Conservation (phyloP, 495 filamentous ascomycete species). For the Jackrogersella multiformis region DNA sequence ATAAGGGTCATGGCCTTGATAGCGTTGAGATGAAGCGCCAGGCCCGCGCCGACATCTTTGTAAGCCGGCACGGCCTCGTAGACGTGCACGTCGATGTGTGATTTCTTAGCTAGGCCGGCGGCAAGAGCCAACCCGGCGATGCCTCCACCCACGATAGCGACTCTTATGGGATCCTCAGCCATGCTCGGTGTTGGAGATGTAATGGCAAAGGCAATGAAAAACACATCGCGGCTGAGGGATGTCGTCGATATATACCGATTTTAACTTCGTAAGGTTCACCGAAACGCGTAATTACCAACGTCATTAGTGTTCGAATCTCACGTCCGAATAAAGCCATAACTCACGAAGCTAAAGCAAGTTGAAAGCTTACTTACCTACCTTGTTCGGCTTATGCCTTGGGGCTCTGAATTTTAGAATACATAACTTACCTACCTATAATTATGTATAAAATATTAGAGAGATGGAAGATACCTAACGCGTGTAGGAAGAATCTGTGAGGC, state of each 20-base stretch:
- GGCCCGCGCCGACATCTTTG: constrained; percentile 51
- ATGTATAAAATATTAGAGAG: no score
- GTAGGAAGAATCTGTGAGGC: no score
- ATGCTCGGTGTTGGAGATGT: background rate
- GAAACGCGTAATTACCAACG: constrained; percentile 22
- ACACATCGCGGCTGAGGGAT: background rate
- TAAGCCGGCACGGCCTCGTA: constrained; percentile 47
- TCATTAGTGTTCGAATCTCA: constrained; percentile 10
- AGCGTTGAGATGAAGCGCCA: constrained; percentile 52
- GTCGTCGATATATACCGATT: background rate
- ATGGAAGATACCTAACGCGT: no score
- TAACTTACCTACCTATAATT: no score
- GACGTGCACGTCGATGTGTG: constrained; percentile 45
- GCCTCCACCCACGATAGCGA: constrained; percentile 52
- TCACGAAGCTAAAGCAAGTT: background rate
- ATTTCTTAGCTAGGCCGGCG: constrained; percentile 45
- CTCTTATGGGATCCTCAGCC: constrained; percentile 31
- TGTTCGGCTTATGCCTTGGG: background rate
- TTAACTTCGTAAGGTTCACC: constrained; percentile 7
- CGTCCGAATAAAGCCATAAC: background rate
- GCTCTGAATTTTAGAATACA: no score
- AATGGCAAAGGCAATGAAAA: background rate
- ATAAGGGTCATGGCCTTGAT: constrained; percentile 50
- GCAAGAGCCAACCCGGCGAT: constrained; percentile 51
- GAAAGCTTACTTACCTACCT: background rate